phyloP scores from a whole-genome alignment of 805 yeast genomes.

The Candida nemodendra region DNA sequence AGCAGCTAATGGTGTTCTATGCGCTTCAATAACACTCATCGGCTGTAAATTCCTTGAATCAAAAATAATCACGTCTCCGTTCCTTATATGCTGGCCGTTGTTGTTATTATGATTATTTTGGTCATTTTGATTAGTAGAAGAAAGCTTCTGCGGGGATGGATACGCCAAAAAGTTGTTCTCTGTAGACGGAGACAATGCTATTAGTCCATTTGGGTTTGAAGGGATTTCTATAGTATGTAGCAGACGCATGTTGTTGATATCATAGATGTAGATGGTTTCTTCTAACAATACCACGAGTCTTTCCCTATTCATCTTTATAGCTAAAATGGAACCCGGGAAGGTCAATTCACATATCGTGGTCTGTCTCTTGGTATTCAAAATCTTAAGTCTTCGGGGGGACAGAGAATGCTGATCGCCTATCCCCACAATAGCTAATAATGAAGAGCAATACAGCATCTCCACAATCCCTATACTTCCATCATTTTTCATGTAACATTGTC shows the following conservation, averaged over 20 bases:
- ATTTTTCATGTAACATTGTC: constrained; percentile 55
- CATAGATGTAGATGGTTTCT: constrained; percentile 86
- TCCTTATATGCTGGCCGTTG: constrained; percentile 30
- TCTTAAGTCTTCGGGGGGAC: constrained; percentile 81
- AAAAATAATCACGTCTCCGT: constrained; percentile 80
- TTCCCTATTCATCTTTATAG: constrained; percentile 78
- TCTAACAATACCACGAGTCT: constrained; percentile 78
- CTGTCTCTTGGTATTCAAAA: constrained; percentile 73
- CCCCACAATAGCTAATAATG: constrained; percentile 81
- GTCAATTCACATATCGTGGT: constrained; percentile 83
- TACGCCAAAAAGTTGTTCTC: constrained; percentile 62
- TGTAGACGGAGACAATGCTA: constrained; percentile 56
- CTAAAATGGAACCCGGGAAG: constrained; percentile 76
- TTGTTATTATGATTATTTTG: constrained; percentile 6
- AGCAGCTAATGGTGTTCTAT: constrained; percentile 74
- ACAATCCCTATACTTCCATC: constrained; percentile 70
- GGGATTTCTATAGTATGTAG: constrained; percentile 70
- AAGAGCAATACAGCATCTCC: constrained; percentile 89
- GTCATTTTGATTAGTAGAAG: constrained; percentile 23
- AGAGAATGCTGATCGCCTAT: constrained; percentile 70
- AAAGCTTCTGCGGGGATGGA: constrained; percentile 68
- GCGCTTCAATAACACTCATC: constrained; percentile 84
- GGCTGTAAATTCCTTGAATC: constrained; percentile 79
- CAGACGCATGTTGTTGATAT: constrained; percentile 83
- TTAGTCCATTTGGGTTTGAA: constrained; percentile 56